Percentiles rank a stretch among this genome's conserved stretches.
Evolutionary conservation across 202 grass and related monocot species (phyloP).

Genomic region (Zoysia matrella): DNA sequence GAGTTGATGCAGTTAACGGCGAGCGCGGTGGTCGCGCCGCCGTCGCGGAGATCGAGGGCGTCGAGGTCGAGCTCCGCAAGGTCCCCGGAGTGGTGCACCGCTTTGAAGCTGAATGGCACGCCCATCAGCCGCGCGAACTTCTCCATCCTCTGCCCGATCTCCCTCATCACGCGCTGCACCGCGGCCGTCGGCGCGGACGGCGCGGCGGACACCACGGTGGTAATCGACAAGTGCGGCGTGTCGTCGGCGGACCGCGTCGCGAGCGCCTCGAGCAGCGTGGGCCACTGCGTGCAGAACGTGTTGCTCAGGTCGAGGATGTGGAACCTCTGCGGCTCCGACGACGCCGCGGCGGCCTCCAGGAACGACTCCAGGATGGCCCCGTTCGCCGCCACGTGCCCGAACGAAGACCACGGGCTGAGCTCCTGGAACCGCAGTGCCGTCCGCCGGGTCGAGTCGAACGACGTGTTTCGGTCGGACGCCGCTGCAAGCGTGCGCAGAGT

Average conservation of each 20-base stretch:
- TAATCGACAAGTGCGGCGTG: conserved; percentile 95
- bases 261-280: conserved; percentile 89
- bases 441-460: conserved; percentile 89
- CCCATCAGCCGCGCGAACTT: conserved; percentile 98
- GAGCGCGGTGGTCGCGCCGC: conserved; percentile 57
- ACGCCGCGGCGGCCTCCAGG: conserved; percentile 60
- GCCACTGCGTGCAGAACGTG: conserved; percentile 99
- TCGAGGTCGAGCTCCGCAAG: conserved; percentile 89
- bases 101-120: conserved; percentile 87
- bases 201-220: conserved; percentile 74
- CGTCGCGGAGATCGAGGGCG: conserved; percentile 63
- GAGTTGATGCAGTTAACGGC: conserved; percentile 92
- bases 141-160: conserved; percentile 98
- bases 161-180: conserved; percentile 86
- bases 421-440: conserved; percentile 91
- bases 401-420: conserved; percentile 95
- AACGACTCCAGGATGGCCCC: conserved; percentile 96
- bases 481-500: conserved; percentile 80
- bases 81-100: conserved; percentile 83
- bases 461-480: conserved; percentile 87
- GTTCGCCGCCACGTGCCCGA: conserved; percentile 95
- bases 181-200: conserved; percentile 58
- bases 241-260: conserved; percentile 92
- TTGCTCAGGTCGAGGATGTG: conserved; percentile 99
- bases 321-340: conserved; percentile 63